These are phyloP conservation scores for Solanum arcanum DNA, from an alignment of 257 asterid genomes.

Conservation along the genomic window DNA sequence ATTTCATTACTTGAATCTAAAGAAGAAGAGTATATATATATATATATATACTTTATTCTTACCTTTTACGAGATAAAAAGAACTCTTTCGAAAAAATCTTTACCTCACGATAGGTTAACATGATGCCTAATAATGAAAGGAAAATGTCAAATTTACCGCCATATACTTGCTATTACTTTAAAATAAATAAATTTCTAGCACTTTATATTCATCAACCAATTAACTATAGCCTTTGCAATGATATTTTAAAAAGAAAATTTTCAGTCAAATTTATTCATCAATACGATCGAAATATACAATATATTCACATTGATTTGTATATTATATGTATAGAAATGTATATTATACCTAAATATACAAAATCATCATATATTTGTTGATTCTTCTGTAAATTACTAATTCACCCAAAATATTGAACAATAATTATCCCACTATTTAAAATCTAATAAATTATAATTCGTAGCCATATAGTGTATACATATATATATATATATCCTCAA, in stretches of 20 bases:
- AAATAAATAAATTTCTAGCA: neutral
- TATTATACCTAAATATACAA: neutral
- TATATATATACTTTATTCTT: neutral
- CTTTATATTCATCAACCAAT: neutral
- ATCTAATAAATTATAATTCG: neutral
- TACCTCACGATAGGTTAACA: neutral
- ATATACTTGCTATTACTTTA: neutral
- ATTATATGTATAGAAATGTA: neutral
- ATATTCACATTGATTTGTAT: neutral
- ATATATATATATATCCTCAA: neutral
- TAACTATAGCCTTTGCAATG: neutral
- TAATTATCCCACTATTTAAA: neutral
- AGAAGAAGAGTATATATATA: rapidly evolving
- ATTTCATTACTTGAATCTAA: neutral
- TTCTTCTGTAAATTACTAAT: neutral
- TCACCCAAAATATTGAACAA: neutral
- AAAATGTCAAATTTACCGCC: neutral
- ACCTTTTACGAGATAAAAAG: neutral
- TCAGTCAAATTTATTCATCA: neutral
- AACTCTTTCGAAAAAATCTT: neutral
- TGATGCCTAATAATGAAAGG: neutral
- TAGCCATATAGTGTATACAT: neutral
- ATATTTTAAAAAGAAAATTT: neutral
- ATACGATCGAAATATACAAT: neutral
- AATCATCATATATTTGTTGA: neutral